A percentile compares a stretch with the other conserved stretches of the same genome.
phyloP scores from a whole-genome alignment of 2,329 filamentous ascomycete species.

The Keithomyces neogunnii region DNA sequence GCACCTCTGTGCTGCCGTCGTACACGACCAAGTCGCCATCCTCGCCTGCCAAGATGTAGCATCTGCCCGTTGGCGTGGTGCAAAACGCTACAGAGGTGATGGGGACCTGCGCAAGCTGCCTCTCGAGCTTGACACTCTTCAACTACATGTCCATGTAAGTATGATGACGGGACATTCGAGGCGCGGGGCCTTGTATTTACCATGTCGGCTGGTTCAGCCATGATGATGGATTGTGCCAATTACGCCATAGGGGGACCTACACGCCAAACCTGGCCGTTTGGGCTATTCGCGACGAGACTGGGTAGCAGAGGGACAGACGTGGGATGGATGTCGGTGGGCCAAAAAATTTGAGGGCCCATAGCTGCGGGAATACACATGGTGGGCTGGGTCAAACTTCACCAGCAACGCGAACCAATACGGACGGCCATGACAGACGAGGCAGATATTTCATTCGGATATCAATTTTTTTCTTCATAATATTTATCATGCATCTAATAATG shows the following conservation, averaged over 20 bases:
- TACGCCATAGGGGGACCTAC: no score
- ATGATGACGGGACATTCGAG: not conserved
- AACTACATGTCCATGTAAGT: constrained; percentile 1
- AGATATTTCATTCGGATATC: no score
- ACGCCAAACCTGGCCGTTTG: no score
- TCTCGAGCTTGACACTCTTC: constrained; percentile 12
- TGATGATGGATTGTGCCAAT: no score
- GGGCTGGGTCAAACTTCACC: not conserved
- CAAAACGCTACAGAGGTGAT: constrained; percentile 53
- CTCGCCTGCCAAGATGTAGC: constrained; percentile 49
- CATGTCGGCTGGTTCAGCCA: not conserved
- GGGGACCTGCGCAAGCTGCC: constrained; percentile 40
- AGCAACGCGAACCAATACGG: no score
- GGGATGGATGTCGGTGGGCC: not conserved
- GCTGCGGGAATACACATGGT: not conserved
- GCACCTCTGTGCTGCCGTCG: constrained; percentile 26
- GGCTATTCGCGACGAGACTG: not conserved
- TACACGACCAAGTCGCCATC: constrained; percentile 51
- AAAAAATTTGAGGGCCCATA: not conserved
- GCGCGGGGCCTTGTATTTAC: no score
- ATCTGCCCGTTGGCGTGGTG: constrained; percentile 17
- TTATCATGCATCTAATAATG: not conserved
- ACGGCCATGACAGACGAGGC: no score
- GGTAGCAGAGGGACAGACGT: not conserved
- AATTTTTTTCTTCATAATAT: not conserved